phyloP scores from a whole-genome alignment of 441 rosid genomes.

The Corymbia calophylla region DNA sequence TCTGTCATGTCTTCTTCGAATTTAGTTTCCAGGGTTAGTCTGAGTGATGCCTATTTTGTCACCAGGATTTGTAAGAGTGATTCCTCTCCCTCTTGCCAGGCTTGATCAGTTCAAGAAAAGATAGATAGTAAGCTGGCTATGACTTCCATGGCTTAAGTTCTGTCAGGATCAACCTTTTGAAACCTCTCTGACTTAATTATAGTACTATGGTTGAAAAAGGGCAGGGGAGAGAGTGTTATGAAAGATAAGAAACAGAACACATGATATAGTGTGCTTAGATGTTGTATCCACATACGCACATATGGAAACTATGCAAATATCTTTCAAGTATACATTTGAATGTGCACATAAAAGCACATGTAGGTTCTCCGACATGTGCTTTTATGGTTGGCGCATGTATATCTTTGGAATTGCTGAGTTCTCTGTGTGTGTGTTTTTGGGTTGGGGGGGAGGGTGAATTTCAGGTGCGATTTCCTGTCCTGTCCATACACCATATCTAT shows the following conservation, averaged over 20 bases:
- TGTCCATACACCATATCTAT: neutral
- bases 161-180: neutral
- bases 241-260: neutral
- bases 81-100: neutral
- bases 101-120: neutral
- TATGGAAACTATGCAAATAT: neutral
- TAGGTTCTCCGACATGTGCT: neutral
- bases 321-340: neutral
- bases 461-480: neutral
- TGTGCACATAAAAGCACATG: neutral
- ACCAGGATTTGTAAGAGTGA: neutral
- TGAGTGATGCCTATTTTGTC: neutral
- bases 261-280: neutral
- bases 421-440: neutral
- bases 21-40: neutral
- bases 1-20: neutral
- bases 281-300: neutral
- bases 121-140: neutral
- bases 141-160: neutral
- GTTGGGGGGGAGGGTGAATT: neutral
- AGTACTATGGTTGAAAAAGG: neutral
- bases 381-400: neutral
- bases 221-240: neutral
- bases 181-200: neutral
- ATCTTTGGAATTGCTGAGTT: neutral